Base-by-base conservation (phyloP, 768 basidiomycete genomes). In the Fistulinella prunicolor region DNA sequence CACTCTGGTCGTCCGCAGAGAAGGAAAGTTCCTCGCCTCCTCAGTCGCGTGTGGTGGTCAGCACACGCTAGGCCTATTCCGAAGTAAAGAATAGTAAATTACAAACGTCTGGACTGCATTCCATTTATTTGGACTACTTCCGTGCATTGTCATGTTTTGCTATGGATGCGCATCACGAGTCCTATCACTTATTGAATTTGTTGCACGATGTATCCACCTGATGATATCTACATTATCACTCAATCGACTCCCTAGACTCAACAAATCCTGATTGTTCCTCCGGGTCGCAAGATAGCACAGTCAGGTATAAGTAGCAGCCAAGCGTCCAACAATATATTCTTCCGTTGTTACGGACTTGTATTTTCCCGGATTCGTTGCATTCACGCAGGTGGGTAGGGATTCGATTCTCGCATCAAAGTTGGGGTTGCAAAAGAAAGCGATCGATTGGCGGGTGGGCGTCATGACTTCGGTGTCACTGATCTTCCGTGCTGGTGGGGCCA, bases 341-440 rank as follows among this genome's bases (percentile, higher is more conserved):
- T 84, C 86, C 3, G 89, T 80, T 43, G 79, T 85, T 44, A 91
- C 73, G 1, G 86, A 68, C n/a, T 76, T 69, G 61, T 91, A 89
- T 68, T 85, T 89, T 24, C 79, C 82, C 24, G 83, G 81, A 24
- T 66, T 67, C 29, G 56, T 53, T 32, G 53, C 17, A 28, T 46
- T 46, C 20, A 67, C 51, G 53, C 80, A 82, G 47, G 79, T 86
- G 17, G 89, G 86, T 22, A 92, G 66, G 54, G 89, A 88, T 14
- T 81, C 71, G 46, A 93, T 83, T 48, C 75, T 71, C 13, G 86
- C 72, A 35, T 75, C 75, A 57, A 79, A 80, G 54, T 91, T 89
- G 4, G 89, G 89, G 57, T 86, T 91, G 72, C 86, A 89, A 69
- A 93, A 93, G 73, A 88, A 93, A 8, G 86, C 90, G 43, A 92